Percentiles rank a stretch among this genome's conserved stretches.
phyloP scores from a whole-genome alignment of 495 filamentous ascomycete genomes.

The Penicillium psychrofluorescens region DNA sequence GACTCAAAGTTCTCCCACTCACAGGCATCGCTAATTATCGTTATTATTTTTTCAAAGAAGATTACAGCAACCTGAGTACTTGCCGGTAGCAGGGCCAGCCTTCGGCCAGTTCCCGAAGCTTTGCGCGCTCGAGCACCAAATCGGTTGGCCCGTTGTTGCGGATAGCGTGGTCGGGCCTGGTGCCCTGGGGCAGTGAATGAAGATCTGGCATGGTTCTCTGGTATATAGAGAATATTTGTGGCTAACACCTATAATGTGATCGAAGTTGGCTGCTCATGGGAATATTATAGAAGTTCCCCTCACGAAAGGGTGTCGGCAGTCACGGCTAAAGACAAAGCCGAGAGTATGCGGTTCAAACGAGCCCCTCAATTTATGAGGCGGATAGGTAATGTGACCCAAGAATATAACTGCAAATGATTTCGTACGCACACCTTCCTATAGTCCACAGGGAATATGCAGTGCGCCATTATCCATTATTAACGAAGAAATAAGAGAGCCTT shows the following conservation, averaged over 20 bases:
- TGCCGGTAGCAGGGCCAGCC: slow-evolving; percentile 58
- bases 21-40: slow-evolving; percentile 49
- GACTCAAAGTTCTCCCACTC: slow-evolving; percentile 60
- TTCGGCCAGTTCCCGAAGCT: slow-evolving; percentile 56
- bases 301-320: too few relatives aligned
- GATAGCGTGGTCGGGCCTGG: slow-evolving; percentile 27
- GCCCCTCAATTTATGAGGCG: too few relatives aligned
- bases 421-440: too few relatives aligned
- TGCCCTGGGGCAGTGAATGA: slow-evolving; percentile 21
- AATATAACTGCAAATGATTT: too few relatives aligned
- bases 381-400: too few relatives aligned
- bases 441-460: too few relatives aligned
- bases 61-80: neutral
- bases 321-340: slow-evolving; percentile 9
- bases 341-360: too few relatives aligned
- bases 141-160: slow-evolving; percentile 49
- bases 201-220: slow-evolving; percentile 16
- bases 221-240: neutral
- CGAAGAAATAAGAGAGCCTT: too few relatives aligned
- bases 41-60: neutral
- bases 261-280: too few relatives aligned
- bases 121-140: slow-evolving; percentile 44
- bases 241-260: too few relatives aligned
- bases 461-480: too few relatives aligned
- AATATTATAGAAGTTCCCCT: too few relatives aligned